Evolutionary conservation across 108 stramenopile species (phyloP).

Genomic region (Ochromonas danica): DNA sequence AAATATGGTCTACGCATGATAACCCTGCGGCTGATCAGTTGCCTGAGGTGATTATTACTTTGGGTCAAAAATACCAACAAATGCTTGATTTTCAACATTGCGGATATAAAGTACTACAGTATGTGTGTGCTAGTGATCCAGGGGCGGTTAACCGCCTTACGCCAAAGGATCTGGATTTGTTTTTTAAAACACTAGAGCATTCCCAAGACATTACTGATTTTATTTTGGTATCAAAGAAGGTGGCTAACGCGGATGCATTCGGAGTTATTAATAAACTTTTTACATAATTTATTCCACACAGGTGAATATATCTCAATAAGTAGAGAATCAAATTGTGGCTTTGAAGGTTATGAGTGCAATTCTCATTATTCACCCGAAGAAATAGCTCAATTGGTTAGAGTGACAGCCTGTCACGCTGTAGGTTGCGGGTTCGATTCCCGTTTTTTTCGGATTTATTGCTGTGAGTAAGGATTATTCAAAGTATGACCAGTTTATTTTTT

Average conservation of each 20-base stretch:
- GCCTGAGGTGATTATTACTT: conserved; percentile 15
- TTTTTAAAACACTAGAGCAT: conserved; percentile 17
- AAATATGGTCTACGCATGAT: conserved; percentile 16
- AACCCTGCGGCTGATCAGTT: conserved; percentile 13
- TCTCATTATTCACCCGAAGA: conserved; percentile 17
- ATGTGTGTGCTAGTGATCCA: conserved; percentile 15
- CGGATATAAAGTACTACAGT: conserved; percentile 16
- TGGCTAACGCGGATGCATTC: conserved; percentile 13
- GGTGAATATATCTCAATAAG: conserved; percentile 17
- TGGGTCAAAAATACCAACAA: conserved; percentile 16
- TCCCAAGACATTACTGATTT: conserved; percentile 16
- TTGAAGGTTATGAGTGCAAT: conserved; percentile 23
- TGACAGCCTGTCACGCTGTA: conserved; percentile 23
- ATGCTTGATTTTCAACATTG: conserved; percentile 17
- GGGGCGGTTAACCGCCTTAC: conserved; percentile 12
- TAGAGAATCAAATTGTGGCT: conserved; percentile 20
- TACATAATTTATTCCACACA: conserved; percentile 17
- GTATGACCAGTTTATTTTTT: conserved; percentile 34
- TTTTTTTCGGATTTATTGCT: conserved; percentile 11
- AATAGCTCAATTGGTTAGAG: conserved; percentile 28
- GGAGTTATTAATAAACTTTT: conserved; percentile 17
- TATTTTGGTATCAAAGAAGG: conserved; percentile 17
- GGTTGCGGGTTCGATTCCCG: conserved; percentile 32
- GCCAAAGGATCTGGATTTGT: conserved; percentile 15
- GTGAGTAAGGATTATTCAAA: conserved; percentile 20